A percentile compares a stretch with the other conserved stretches of the same genome.
Conservation (phyloP, 2,329 filamentous ascomycete genomes). For the Colletotrichum sojae region DNA sequence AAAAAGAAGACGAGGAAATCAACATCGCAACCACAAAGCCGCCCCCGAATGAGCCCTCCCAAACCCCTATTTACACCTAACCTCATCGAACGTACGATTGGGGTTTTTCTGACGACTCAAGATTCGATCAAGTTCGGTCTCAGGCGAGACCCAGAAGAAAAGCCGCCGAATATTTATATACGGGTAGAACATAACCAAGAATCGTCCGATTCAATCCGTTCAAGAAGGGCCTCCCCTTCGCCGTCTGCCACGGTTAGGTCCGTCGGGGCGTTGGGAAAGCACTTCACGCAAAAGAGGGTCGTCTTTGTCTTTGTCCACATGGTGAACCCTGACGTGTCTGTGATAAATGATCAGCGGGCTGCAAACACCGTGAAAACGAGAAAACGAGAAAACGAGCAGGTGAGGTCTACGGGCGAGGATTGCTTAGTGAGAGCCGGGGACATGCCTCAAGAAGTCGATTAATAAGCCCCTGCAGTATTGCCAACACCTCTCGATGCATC, state of each 20-base stretch:
- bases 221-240: conserved; percentile 67
- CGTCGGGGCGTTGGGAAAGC: conserved; percentile 87
- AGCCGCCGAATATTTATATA: conserved; percentile 20
- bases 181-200: conserved; percentile 12
- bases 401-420: neutral
- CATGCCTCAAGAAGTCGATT: neutral
- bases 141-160: neutral
- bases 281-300: conserved; percentile 87
- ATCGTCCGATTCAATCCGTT: neutral
- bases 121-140: too few species aligned
- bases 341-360: conserved; percentile 12
- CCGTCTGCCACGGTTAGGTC: conserved; percentile 84
- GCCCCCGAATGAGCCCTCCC: conserved; percentile 1
- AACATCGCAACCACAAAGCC: neutral
- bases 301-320: conserved; percentile 90
- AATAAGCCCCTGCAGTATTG: neutral
- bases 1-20: neutral
- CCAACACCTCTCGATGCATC: neutral
- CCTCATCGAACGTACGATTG: neutral
- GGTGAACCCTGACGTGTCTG: conserved; percentile 94
- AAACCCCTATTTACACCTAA: conserved; percentile 34
- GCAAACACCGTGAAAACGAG: neutral
- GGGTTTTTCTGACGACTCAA: neutral
- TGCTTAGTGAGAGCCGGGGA: neutral
- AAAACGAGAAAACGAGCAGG: neutral